phyloP scores from a whole-genome alignment of 805 yeast species.

The Sporopachydermia lactativora region DNA sequence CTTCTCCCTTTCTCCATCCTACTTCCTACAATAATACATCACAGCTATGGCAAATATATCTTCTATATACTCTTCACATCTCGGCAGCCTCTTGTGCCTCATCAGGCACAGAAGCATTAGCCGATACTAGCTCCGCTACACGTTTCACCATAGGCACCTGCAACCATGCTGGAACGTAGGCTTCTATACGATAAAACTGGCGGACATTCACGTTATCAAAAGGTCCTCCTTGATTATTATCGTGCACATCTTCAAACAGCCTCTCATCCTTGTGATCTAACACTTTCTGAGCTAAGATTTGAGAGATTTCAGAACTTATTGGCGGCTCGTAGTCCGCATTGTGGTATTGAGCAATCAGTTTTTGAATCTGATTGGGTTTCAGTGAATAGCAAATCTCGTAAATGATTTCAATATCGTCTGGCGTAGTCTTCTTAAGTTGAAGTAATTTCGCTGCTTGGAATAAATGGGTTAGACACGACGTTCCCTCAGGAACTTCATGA shows the following conservation, averaged over 20 bases:
- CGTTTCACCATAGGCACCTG: slow-evolving; percentile 68
- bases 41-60: too few species aligned
- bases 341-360: slow-evolving; percentile 74
- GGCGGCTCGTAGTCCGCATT: slow-evolving; percentile 94
- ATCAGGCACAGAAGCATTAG: slow-evolving; percentile 64
- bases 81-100: slow-evolving; percentile 10
- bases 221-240: slow-evolving; percentile 70
- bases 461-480: slow-evolving; percentile 70
- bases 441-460: slow-evolving; percentile 86
- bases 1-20: too few species aligned
- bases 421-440: slow-evolving; percentile 81
- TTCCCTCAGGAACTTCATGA: slow-evolving; percentile 80
- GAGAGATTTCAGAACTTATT: slow-evolving; percentile 65
- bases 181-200: slow-evolving; percentile 73
- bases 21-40: too few species aligned
- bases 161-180: slow-evolving; percentile 84
- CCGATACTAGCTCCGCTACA: slow-evolving; percentile 70
- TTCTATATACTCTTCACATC: too few species aligned
- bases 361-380: slow-evolving; percentile 92
- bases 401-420: slow-evolving; percentile 80
- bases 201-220: slow-evolving; percentile 60
- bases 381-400: slow-evolving; percentile 91
- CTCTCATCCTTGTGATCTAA: slow-evolving; percentile 19
- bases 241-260: slow-evolving; percentile 32
- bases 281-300: slow-evolving; percentile 47